Percentiles rank a stretch among this genome's conserved stretches.
Conservation (phyloP, 371 early-diverging fungal genomes). For the Rhizomucor pusillus region DNA sequence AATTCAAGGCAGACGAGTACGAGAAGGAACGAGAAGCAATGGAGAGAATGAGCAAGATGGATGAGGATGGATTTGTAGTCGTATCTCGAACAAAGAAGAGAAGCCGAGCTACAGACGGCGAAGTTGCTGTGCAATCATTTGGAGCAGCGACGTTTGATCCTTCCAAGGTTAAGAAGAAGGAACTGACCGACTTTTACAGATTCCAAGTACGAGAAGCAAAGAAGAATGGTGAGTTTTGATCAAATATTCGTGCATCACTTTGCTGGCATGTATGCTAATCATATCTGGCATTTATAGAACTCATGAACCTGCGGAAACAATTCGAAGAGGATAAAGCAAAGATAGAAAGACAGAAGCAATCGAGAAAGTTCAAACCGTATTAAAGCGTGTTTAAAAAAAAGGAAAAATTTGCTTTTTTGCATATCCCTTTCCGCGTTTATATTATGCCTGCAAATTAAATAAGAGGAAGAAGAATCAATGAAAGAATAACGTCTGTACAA, state of each 20-base stretch:
- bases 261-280: not conserved
- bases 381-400: too few species aligned
- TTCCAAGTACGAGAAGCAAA: slow-evolving; percentile 93
- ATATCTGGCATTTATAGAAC: slow-evolving; percentile 50
- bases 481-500: too few species aligned
- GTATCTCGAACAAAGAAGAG: slow-evolving; percentile 73
- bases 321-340: slow-evolving; percentile 92
- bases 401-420: too few species aligned
- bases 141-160: slow-evolving; percentile 28
- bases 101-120: slow-evolving; percentile 57
- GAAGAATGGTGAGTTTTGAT: slow-evolving; percentile 65
- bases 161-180: slow-evolving; percentile 63
- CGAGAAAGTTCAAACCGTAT: slow-evolving; percentile 87
- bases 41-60: slow-evolving; percentile 74
- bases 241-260: too few species aligned
- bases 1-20: slow-evolving; percentile 81
- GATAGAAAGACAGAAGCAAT: slow-evolving; percentile 78
- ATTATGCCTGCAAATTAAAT: too few species aligned
- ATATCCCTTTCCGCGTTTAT: too few species aligned
- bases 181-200: slow-evolving; percentile 86
- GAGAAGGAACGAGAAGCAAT: slow-evolving; percentile 62
- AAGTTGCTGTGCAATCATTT: slow-evolving; percentile 57
- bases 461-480: too few species aligned
- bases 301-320: slow-evolving; percentile 79
- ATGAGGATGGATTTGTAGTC: slow-evolving; percentile 92